A percentile compares a stretch with the other conserved stretches of the same genome.
Evolutionary conservation across 495 filamentous ascomycete species (phyloP).

Genomic region (Margaritispora aquatica): DNA sequence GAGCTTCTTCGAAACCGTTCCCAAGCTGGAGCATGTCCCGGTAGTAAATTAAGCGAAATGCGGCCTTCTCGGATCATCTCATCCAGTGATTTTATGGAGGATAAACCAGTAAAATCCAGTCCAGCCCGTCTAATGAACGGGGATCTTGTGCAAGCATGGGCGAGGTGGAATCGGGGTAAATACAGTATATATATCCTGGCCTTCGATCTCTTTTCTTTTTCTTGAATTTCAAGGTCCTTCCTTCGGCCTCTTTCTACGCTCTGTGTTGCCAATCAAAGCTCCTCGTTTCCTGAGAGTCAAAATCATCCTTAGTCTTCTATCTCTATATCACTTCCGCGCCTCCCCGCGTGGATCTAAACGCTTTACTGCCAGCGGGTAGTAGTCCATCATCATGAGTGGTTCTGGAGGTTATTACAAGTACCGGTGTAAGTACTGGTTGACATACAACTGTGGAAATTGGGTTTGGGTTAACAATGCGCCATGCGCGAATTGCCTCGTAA

Average conservation of each 20-base stretch:
- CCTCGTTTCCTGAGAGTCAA: background rate
- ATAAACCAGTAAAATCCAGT: background rate
- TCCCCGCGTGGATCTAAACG: constrained; percentile 22
- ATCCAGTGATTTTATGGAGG: background rate
- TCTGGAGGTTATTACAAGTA: constrained; percentile 55
- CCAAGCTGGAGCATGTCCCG: background rate
- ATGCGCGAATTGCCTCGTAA: constrained; percentile 51
- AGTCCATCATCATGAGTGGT: constrained; percentile 42
- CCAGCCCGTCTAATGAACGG: background rate
- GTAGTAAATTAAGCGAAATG: constrained; percentile 6
- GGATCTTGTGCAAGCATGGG: background rate
- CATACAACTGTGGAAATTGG: constrained; percentile 54
- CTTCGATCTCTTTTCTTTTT: constrained; percentile 24
- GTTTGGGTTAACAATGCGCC: constrained; percentile 53
- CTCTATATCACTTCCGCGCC: background rate
- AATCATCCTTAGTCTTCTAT: background rate
- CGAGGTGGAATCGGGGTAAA: background rate
- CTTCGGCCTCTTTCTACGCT: background rate
- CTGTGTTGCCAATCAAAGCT: background rate
- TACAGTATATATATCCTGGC: constrained; percentile 21
- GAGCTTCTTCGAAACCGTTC: background rate
- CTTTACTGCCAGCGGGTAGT: constrained; percentile 30
- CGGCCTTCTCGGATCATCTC: background rate
- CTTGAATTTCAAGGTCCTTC: constrained; percentile 12
- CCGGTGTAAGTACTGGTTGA: constrained; percentile 55